Percentiles rank a stretch among this genome's conserved stretches.
These are phyloP conservation scores for Pseudozyma tsukubaensis DNA, from an alignment of 1,284 basidiomycete species.

Conservation along the genomic window DNA sequence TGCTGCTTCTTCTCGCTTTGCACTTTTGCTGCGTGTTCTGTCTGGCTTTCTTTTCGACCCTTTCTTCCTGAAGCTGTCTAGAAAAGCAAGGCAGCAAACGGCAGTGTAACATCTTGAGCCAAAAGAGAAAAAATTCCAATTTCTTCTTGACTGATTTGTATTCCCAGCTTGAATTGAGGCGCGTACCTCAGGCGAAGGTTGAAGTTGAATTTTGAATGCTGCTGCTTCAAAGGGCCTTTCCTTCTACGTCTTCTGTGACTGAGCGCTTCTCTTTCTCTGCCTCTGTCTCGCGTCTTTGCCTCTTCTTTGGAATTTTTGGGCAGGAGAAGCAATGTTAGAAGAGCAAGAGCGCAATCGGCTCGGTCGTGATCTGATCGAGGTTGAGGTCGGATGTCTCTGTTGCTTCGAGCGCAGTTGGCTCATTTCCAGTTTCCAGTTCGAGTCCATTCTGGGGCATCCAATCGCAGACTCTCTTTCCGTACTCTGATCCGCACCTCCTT, in stretches of 20 bases:
- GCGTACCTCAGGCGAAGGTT: no score
- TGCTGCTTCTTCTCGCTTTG: neutral
- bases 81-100: neutral
- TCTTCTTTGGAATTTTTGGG: neutral
- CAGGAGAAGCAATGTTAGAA: constrained; percentile 1
- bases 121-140: constrained; percentile 13
- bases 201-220: no score
- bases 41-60: neutral
- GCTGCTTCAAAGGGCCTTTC: no score
- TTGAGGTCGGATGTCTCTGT: neutral
- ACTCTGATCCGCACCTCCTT: neutral
- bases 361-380: constrained; percentile 19
- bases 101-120: no score
- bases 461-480: neutral
- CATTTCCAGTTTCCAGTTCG: neutral
- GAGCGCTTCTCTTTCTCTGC: neutral
- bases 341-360: neutral
- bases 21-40: no score
- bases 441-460: neutral
- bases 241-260: no score
- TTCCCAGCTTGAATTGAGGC: neutral
- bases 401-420: constrained; percentile 1
- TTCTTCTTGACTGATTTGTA: constrained; percentile 15
- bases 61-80: neutral
- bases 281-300: neutral